Percentiles rank a stretch among this genome's conserved stretches.
phyloP scores from a whole-genome alignment of 768 basidiomycete species.

The Cubamyces sp. region DNA sequence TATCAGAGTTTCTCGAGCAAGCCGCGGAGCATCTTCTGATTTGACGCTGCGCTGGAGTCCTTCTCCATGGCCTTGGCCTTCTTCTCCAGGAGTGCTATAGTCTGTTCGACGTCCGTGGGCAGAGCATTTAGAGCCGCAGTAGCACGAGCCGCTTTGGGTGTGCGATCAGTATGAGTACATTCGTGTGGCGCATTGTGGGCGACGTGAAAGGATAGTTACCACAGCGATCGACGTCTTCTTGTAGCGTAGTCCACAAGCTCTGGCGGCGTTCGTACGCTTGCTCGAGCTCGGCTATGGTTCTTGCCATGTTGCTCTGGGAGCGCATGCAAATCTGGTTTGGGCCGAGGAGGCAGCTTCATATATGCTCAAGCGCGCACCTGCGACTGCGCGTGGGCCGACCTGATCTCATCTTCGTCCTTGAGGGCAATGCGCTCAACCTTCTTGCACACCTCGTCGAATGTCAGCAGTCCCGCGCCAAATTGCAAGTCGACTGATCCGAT shows the following conservation, averaged over 20 bases:
- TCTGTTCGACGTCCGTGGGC: constrained; percentile 56
- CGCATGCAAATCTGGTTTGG: constrained; percentile 46
- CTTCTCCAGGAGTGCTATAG: constrained; percentile 57
- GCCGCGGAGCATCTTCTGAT: constrained; percentile 36
- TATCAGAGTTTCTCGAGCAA: constrained; percentile 32
- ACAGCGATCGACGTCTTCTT: constrained; percentile 47
- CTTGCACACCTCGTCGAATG: constrained; percentile 60
- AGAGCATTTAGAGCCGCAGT: constrained; percentile 46
- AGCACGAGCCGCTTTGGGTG: constrained; percentile 47
- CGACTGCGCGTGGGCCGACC: constrained; percentile 42
- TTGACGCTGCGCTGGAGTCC: constrained; percentile 28
- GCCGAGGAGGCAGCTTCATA: constrained; percentile 43
- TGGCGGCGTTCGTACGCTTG: constrained; percentile 53
- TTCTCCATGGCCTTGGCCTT: constrained; percentile 47
- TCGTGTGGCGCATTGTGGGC: neutral
- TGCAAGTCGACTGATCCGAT: constrained; percentile 33
- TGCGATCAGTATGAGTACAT: constrained; percentile 11
- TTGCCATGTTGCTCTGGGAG: constrained; percentile 47
- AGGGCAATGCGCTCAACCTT: constrained; percentile 50
- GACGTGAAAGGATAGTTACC: constrained; percentile 42
- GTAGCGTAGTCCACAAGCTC: constrained; percentile 53
- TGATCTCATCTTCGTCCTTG: constrained; percentile 48
- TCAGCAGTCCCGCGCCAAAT: constrained; percentile 46
- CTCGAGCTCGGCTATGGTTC: constrained; percentile 49
- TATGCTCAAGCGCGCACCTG: constrained; percentile 53